phyloP scores from a whole-genome alignment of 805 yeast genomes.

The Saccharomycodes ludwigii region DNA sequence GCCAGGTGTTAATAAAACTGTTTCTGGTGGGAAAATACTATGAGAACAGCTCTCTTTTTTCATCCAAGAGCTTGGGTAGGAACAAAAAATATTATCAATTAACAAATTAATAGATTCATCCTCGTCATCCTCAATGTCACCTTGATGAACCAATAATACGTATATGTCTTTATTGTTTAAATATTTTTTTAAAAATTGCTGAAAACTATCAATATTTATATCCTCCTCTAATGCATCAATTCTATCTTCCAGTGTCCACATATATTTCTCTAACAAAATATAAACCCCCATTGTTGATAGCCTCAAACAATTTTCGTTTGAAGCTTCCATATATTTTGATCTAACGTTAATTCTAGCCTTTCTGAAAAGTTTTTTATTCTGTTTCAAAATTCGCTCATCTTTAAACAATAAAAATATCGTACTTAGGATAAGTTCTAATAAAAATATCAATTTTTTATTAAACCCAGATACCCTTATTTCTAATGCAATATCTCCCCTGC shows the following conservation, averaged over 20 bases:
- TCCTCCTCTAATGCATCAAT: constrained; percentile 39
- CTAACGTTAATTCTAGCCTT: constrained; percentile 37
- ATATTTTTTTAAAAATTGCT: constrained; percentile 19
- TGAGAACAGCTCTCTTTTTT: too few species aligned
- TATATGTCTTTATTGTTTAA: constrained; percentile 19
- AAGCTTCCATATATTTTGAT: constrained; percentile 32
- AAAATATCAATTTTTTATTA: constrained; percentile 24
- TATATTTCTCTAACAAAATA: constrained; percentile 41
- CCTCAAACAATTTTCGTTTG: constrained; percentile 32
- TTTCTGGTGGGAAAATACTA: constrained; percentile 29
- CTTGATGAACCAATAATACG: constrained; percentile 35
- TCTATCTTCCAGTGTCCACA: constrained; percentile 44
- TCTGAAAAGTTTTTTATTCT: constrained; percentile 27
- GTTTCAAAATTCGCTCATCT: neutral
- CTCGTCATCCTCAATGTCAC: constrained; percentile 27
- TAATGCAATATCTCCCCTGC: constrained; percentile 42
- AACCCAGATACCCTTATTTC: constrained; percentile 44
- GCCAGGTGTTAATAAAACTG: constrained; percentile 27
- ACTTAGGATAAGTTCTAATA: constrained; percentile 22
- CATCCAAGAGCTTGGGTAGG: too few species aligned
- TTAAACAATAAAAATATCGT: constrained; percentile 9
- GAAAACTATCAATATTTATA: constrained; percentile 27
- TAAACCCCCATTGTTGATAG: constrained; percentile 38
- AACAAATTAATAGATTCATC: constrained; percentile 15
- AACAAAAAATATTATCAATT: too few species aligned